A percentile compares a stretch with the other conserved stretches of the same genome.
Evolutionary conservation across 2,329 filamentous ascomycete genomes (phyloP).

Genomic region (Sporothrix variecibatus): DNA sequence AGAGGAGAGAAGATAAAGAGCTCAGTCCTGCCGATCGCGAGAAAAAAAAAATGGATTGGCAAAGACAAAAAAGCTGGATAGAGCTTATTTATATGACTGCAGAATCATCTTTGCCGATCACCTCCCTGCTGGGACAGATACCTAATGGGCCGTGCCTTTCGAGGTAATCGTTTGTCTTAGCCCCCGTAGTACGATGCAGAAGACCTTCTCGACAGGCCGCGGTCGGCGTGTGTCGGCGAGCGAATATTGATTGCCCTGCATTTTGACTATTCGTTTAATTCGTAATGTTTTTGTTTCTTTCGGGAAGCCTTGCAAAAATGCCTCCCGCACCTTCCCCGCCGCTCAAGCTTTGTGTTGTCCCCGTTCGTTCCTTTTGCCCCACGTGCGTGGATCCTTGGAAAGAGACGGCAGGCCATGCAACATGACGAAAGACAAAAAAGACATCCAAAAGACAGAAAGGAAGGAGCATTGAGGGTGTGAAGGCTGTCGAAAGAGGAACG

Average conservation of each 20-base stretch:
- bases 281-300: background rate
- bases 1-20: background rate
- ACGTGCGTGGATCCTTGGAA: background rate
- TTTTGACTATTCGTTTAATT: background rate
- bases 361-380: background rate
- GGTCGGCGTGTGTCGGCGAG: background rate
- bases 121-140: background rate
- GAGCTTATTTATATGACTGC: slow-evolving; percentile 20
- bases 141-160: background rate
- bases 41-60: background rate
- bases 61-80: background rate
- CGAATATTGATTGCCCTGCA: background rate
- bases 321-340: slow-evolving; percentile 4
- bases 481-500: background rate
- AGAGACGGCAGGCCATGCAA: background rate
- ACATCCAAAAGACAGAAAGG: background rate
- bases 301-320: background rate
- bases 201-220: background rate
- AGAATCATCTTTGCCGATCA: background rate
- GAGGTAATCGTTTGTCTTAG: background rate
- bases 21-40: background rate
- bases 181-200: background rate
- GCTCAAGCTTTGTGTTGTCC: background rate
- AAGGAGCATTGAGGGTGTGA: background rate
- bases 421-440: background rate